Percentiles rank a stretch among this genome's conserved stretches.
Conservation (phyloP, 2,329 filamentous ascomycete genomes). For the Paracoccidioides lutzii region DNA sequence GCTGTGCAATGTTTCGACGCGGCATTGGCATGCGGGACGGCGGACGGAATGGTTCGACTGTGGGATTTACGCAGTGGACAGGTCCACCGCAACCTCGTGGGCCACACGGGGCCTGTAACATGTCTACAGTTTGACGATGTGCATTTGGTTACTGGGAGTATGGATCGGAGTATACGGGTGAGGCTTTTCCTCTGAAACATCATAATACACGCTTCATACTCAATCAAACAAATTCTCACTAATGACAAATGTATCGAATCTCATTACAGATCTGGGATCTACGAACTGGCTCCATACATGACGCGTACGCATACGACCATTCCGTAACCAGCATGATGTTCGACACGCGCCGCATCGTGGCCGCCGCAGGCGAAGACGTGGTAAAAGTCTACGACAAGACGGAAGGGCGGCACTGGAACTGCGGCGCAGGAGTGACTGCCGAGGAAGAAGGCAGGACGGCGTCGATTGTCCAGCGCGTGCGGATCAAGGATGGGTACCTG, state of each 20-base stretch:
- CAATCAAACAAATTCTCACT: not conserved
- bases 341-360: slow-evolving; percentile 75
- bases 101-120: slow-evolving; percentile 88
- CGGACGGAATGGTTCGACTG: slow-evolving; percentile 89
- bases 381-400: slow-evolving; percentile 98
- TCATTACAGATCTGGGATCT: slow-evolving; percentile 85
- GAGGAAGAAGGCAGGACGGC: slow-evolving; percentile 54
- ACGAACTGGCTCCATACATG: slow-evolving; percentile 84
- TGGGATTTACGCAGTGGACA: slow-evolving; percentile 96
- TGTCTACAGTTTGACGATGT: slow-evolving; percentile 93
- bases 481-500: slow-evolving; percentile 87
- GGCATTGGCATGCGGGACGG: slow-evolving; percentile 87
- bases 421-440: slow-evolving; percentile 61
- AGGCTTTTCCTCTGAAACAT: slow-evolving; percentile 26
- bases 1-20: slow-evolving; percentile 93
- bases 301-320: slow-evolving; percentile 90
- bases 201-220: not conserved
- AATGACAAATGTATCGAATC: slow-evolving; percentile 6
- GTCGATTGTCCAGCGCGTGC: slow-evolving; percentile 67
- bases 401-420: slow-evolving; percentile 92
- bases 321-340: slow-evolving; percentile 96
- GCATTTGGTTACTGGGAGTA: slow-evolving; percentile 82
- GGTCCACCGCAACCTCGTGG: slow-evolving; percentile 90
- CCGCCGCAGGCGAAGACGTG: slow-evolving; percentile 80
- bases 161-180: slow-evolving; percentile 87